Conservation (phyloP, 1,139 yeast genomes). For the Candida sp. region DNA sequence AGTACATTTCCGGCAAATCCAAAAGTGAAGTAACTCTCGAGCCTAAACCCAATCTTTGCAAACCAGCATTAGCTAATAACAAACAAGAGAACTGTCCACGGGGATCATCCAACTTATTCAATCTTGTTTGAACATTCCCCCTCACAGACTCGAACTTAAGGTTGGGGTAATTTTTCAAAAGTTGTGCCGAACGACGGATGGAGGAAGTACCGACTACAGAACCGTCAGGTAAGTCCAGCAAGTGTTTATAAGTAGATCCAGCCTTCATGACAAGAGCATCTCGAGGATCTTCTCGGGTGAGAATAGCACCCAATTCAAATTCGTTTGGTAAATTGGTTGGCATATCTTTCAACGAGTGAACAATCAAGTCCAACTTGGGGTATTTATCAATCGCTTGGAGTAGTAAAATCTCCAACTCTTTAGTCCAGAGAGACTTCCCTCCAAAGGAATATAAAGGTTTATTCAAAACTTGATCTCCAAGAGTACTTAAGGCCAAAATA, state of each 20-base stretch:
- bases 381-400: slow-evolving; percentile 58
- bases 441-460: slow-evolving; percentile 93
- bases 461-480: slow-evolving; percentile 85
- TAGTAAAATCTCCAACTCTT: slow-evolving; percentile 81
- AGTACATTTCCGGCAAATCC: slow-evolving; percentile 83
- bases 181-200: slow-evolving; percentile 81
- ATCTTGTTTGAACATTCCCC: slow-evolving; percentile 84
- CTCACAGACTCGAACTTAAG: slow-evolving; percentile 68
- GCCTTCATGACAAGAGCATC: slow-evolving; percentile 87
- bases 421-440: slow-evolving; percentile 95
- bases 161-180: slow-evolving; percentile 39
- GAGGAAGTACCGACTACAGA: slow-evolving; percentile 93
- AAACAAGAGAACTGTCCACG: slow-evolving; percentile 55
- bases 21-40: slow-evolving; percentile 69
- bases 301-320: slow-evolving; percentile 84
- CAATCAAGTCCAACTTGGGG: slow-evolving; percentile 80
- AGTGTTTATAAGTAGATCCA: slow-evolving; percentile 57
- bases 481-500: slow-evolving; percentile 75
- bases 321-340: slow-evolving; percentile 91
- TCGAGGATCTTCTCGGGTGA: slow-evolving; percentile 84
- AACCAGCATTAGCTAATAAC: slow-evolving; percentile 90
- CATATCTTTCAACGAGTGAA: slow-evolving; percentile 93
- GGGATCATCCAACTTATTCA: slow-evolving; percentile 71
- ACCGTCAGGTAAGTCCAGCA: slow-evolving; percentile 79
- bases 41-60: slow-evolving; percentile 67